Evolutionary conservation across 495 filamentous ascomycete species (phyloP).

Genomic region (Daldinia loculata): DNA sequence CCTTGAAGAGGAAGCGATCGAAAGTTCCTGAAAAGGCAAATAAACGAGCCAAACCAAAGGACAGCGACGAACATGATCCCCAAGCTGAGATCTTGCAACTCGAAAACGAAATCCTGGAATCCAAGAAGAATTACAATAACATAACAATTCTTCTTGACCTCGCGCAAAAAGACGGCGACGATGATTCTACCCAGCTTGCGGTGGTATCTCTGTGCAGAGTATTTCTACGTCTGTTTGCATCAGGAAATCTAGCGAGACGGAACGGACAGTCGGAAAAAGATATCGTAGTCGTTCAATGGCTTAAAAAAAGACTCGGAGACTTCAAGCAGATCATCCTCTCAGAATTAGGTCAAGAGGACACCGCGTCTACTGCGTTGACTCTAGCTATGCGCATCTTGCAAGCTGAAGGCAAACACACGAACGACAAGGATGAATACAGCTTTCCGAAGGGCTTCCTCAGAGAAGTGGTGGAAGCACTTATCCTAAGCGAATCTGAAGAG

Average conservation of each 20-base stretch:
- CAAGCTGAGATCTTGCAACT: constrained; percentile 70
- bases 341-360: constrained; percentile 63
- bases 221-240: constrained; percentile 83
- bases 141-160: constrained; percentile 76
- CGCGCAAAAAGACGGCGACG: constrained; percentile 55
- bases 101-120: constrained; percentile 81
- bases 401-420: constrained; percentile 71
- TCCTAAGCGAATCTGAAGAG: constrained; percentile 65
- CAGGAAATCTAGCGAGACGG: constrained; percentile 72
- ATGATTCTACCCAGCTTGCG: constrained; percentile 60
- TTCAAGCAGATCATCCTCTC: constrained; percentile 67
- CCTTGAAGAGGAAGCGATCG: constrained; percentile 57
- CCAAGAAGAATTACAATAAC: constrained; percentile 91
- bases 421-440: constrained; percentile 65
- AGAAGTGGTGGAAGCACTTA: constrained; percentile 66
- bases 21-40: constrained; percentile 45
- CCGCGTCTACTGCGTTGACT: constrained; percentile 69
- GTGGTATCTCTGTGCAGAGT: constrained; percentile 85
- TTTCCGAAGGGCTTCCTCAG: constrained; percentile 72
- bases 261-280: constrained; percentile 75
- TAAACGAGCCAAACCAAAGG: constrained; percentile 56
- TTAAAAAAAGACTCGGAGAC: constrained; percentile 75
- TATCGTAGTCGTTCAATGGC: constrained; percentile 76
- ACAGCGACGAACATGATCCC: constrained; percentile 56
- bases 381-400: constrained; percentile 86